Evolutionary conservation across 371 early-diverging fungal species (phyloP), one percentile per base, ranked within the genome.

Genomic region (Circinella minor): DNA sequence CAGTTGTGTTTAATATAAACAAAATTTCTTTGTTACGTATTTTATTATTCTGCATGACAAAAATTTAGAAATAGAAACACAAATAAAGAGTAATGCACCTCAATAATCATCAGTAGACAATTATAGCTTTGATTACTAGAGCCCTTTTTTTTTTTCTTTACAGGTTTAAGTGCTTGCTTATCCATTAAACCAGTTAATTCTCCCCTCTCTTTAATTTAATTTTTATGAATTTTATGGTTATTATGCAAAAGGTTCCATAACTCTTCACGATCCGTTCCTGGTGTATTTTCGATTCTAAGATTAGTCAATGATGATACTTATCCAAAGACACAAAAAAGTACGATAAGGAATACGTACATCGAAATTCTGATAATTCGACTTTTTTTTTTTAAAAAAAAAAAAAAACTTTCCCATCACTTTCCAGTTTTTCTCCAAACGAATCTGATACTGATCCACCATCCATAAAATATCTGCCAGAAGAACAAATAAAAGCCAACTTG

Each of bases 341-440:
- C 6, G 11, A n/a, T n/a, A 57, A 5, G 57, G 57, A 57, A 27
- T 57, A 57, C n/a, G n/a, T n/a, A n/a, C 57, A 57, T 57, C 57
- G 57, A 34, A 57, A 57, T 6, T 57, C 57, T 9, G 57, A 34
- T 13, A 57, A 34, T 10, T 2, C 57, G 1, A 27, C 57, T 5
- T 57, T 27, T 9, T 20, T 57, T 27, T n/a, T n/a, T n/a, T n/a
- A n/a, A n/a, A n/a, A n/a, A n/a, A 27, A 27, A 27, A 27, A 27
- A 27, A 27, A 27, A 0, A 27, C 27, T 27, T 27, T 27, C 27
- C 27, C 27, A 27, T 27, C 27, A 27, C 27, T 27, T 27, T 27
- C 2, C 27, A 27, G 27, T 27, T 27, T 27, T 27, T 27, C 27
- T 27, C 1, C 27, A 27, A 27, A 27, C 27, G 27, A 27, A 2